Conservation (phyloP, 441 rosid genomes). For the Arabidopsis hybrid region DNA sequence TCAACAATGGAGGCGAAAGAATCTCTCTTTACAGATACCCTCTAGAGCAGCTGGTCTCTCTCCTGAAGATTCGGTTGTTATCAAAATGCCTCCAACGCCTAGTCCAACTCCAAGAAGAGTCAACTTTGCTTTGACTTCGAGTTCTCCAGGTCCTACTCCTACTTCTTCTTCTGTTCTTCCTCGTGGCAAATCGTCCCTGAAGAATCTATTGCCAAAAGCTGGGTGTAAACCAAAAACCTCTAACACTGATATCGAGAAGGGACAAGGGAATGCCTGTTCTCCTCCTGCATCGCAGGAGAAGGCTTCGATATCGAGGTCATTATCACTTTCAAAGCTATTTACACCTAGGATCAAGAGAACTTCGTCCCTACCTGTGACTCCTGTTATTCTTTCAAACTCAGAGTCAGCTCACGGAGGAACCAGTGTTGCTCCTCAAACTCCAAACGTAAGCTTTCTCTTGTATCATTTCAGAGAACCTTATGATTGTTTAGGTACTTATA, state of each 20-base stretch:
- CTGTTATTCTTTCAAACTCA: conserved; percentile 50
- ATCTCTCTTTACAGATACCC: conserved; percentile 88
- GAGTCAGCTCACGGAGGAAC: conserved; percentile 59
- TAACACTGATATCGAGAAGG: conserved; percentile 63
- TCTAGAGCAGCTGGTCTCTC: conserved; percentile 60
- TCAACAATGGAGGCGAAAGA: conserved; percentile 66
- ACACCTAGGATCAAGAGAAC: conserved; percentile 84
- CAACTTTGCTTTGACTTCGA: conserved; percentile 70
- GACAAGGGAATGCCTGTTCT: conserved; percentile 55
- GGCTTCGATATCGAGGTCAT: conserved; percentile 76
- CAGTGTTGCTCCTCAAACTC: conserved; percentile 50
- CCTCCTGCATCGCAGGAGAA: conserved; percentile 56
- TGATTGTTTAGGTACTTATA: conserved; percentile 24
- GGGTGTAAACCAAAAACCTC: conserved; percentile 68
- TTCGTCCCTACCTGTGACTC: conserved; percentile 81
- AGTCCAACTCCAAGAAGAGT: conserved; percentile 88
- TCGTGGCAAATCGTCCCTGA: conserved; percentile 71
- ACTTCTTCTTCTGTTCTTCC: conserved; percentile 54
- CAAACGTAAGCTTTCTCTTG: conserved; percentile 60
- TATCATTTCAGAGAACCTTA: background rate
- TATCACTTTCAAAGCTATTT: conserved; percentile 83
- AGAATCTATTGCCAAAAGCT: conserved; percentile 76
- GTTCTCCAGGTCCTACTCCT: conserved; percentile 52
- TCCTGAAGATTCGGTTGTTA: conserved; percentile 56
- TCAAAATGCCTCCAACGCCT: conserved; percentile 81